Conservation (phyloP, 2,329 filamentous ascomycete genomes). For the Arthrinium puccinioides region DNA sequence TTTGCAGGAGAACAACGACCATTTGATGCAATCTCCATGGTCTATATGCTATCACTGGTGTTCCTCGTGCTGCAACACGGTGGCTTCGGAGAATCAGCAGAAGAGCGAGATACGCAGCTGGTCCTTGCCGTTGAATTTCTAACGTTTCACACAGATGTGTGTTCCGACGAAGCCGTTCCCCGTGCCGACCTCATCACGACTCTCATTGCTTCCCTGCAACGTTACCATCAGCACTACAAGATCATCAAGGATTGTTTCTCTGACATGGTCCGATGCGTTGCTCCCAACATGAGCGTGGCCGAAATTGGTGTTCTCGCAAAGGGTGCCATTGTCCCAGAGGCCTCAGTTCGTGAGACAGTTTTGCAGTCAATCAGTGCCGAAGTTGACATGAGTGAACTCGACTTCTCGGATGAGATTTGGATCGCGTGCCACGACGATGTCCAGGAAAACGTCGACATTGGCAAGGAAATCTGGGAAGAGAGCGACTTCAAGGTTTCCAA, state of each 20-base stretch:
- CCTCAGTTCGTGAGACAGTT: slow-evolving; percentile 73
- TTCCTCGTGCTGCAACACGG: slow-evolving; percentile 73
- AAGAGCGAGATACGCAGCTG: slow-evolving; percentile 84
- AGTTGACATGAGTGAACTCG: slow-evolving; percentile 81
- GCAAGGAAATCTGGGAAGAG: slow-evolving; percentile 89
- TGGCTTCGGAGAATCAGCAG: slow-evolving; percentile 63
- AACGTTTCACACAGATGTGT: slow-evolving; percentile 79
- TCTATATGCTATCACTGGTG: slow-evolving; percentile 78
- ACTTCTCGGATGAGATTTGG: slow-evolving; percentile 88
- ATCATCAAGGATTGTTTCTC: slow-evolving; percentile 86
- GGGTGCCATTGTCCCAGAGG: slow-evolving; percentile 72
- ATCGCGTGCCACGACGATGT: slow-evolving; percentile 87
- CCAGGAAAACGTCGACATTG: slow-evolving; percentile 77
- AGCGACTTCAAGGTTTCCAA: slow-evolving; percentile 67
- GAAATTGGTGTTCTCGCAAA: slow-evolving; percentile 73
- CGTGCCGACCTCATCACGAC: slow-evolving; percentile 64
- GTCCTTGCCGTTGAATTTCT: slow-evolving; percentile 84
- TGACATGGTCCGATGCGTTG: slow-evolving; percentile 77
- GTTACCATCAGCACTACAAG: slow-evolving; percentile 90
- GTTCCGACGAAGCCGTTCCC: slow-evolving; percentile 67
- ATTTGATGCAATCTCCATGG: slow-evolving; percentile 80
- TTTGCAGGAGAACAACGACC: slow-evolving; percentile 92
- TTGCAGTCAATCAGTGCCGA: slow-evolving; percentile 87
- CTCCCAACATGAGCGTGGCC: slow-evolving; percentile 65
- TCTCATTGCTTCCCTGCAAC: slow-evolving; percentile 77